Base-by-base conservation (phyloP, 2,329 filamentous ascomycete species). In the Colletotrichum karsti region DNA sequence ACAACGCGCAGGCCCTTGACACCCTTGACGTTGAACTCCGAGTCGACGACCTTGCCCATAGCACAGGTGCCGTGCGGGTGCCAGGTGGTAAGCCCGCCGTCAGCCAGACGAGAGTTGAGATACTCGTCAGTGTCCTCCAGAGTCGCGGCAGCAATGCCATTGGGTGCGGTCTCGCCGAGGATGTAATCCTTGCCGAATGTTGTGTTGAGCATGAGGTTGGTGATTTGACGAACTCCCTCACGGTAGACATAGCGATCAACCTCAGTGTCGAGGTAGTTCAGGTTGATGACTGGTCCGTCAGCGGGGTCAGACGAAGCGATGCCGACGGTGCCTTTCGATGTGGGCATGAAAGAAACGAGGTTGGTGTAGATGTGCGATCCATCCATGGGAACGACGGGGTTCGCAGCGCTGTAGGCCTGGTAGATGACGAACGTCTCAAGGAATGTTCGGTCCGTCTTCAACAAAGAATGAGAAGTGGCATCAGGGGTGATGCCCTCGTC, bases 1-100 rank as follows among this genome's bases (percentile, higher is more conserved):
- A 80, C 77, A 8, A 83, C 73, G 10, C 78, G 76, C 22, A 83
- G 71, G 9, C 74, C 74, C 5, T 71, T 67, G 2, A 80, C 75
- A 0, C 80, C 79, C 37, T 79, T 78, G 9, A 83, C 80, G 10
- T 72, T 72, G 37, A 81, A 71, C 20, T 78, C 73, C 0, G 71
- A 67, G 56, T 81, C 78, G 7, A 56, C 59, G 20, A 63, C 37
- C 26, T 78, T 79, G 48, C 80, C 79, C 74, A 79, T 76, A 3
- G 74, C 59, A 13, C 73, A 73, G 5, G 72, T 73, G 2, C 76
- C 76, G 46, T 70, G 72, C 1, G 72, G 71, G 50, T 76, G 75
- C 39, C 73, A 77, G 13, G 57, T 60, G 7, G 57, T 51, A 4
- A 51, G 15, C 13, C 57, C 42, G 5, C 41, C 50, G 8, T 33